Base-by-base conservation (phyloP, 306 rosid genomes). In the Trifolium fragiferum region DNA sequence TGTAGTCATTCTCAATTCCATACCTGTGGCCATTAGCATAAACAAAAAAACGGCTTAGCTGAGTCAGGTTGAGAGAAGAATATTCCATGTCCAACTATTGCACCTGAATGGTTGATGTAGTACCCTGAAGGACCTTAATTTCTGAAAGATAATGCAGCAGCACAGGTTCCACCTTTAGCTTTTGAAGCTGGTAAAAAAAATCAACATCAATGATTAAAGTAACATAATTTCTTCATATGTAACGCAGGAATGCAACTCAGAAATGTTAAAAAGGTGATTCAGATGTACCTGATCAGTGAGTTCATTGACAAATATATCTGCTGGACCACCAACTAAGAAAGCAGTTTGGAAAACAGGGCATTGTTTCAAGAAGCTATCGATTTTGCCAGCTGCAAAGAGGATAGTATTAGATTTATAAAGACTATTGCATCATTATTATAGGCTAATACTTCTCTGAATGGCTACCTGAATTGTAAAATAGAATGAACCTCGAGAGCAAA, bases 91-190 rank as follows among this genome's bases (percentile, higher is more conserved):
- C 70, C 55, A 76, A 59, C 49, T 54, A 79, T 19, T 80, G 62
- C 60, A 37, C 59, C 68, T 40, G 20, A 57, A 44, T 74, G 74
- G 75, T 70, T 54, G 54, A 61, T 70, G 72, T 14, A 58, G 66
- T 89, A 90, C 99, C 99, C 78, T 80, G 90, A 51, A 95, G 97
- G 80, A 82, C 88, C 81, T 51, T 86, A 23, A 95, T 86, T 63
- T 86, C 87, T 40, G 92, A 89, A 33, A 95, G 89, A 86, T 95
- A 95, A 83, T 95, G 98, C 66, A 95, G 82, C 70, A 95, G 87
- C 61, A 89, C 99, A 10, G 98, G 99, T 87, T 95, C 99, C 84
- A 92, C 93, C 84, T 95, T 95, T 49, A 95, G 80, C 88, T 92
- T 95, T 70, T 82, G 99, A 81, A 95, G 92, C 99, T 95, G 96